These are phyloP conservation scores for Cercospora nicotianae DNA, from an alignment of 2,329 filamentous ascomycete species.

Conservation along the genomic window DNA sequence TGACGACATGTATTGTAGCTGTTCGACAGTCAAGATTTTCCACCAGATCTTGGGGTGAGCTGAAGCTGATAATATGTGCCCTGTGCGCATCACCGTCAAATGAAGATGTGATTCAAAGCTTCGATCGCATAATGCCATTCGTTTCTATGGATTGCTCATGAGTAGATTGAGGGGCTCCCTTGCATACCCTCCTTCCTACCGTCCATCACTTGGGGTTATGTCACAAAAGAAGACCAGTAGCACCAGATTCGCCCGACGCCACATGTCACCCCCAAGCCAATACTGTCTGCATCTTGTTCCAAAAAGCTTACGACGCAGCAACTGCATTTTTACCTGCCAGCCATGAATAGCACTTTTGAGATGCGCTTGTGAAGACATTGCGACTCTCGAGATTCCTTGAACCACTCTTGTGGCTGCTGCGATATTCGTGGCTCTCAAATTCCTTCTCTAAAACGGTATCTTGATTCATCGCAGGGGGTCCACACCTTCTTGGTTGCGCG, in stretches of 20 bases:
- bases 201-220: not conserved
- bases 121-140: not conserved
- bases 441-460: not conserved
- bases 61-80: not conserved
- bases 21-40: not conserved
- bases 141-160: slow-evolving; percentile 4
- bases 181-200: not conserved
- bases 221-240: not conserved
- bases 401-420: not conserved
- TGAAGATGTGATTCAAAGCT: not conserved
- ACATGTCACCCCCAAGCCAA: not conserved
- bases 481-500: slow-evolving; percentile 44
- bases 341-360: not conserved
- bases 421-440: not conserved
- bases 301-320: not conserved
- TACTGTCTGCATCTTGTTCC: not conserved
- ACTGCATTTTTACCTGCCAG: not conserved
- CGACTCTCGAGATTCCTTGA: not conserved
- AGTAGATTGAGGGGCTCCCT: not conserved
- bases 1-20: not conserved
- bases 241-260: slow-evolving; percentile 5
- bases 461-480: slow-evolving; percentile 26
- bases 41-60: not conserved
- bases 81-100: not conserved
- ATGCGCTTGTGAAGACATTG: not conserved